Conservation (phyloP, 192 early-diverging fungal species). For the Backusella sp. region DNA sequence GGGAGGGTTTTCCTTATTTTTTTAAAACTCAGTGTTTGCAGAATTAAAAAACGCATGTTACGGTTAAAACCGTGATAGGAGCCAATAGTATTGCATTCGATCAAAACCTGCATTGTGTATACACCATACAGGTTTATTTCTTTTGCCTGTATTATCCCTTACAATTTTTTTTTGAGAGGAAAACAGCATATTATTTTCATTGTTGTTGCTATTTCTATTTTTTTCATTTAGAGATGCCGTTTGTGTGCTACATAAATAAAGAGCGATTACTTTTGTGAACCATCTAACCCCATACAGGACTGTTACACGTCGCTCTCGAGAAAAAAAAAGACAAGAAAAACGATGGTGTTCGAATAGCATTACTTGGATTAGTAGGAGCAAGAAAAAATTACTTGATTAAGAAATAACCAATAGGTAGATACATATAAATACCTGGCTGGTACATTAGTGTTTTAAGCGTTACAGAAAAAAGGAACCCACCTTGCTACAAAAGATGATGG, state of each 20-base stretch:
- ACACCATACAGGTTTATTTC: background rate
- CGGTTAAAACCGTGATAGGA: slow-evolving; percentile 1
- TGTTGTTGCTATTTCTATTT: background rate
- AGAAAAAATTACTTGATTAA: background rate
- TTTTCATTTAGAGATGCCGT: background rate
- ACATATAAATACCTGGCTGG: too few species aligned
- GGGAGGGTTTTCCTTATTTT: background rate
- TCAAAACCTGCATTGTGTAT: background rate
- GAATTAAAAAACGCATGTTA: background rate
- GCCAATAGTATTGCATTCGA: background rate
- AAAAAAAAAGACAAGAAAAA: background rate
- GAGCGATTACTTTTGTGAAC: background rate
- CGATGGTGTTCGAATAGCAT: too few species aligned
- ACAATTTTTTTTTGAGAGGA: background rate
- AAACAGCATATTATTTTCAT: background rate
- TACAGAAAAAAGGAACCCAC: background rate
- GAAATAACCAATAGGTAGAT: background rate
- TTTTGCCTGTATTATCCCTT: background rate
- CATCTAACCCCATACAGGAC: background rate
- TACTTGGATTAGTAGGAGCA: background rate
- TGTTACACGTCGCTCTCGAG: background rate
- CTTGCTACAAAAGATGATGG: background rate
- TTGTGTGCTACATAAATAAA: background rate
- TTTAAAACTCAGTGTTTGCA: background rate
- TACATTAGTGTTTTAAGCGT: too few species aligned